Conservation (phyloP, 1,284 basidiomycete genomes). For the Fomitiporia mediterranea region DNA sequence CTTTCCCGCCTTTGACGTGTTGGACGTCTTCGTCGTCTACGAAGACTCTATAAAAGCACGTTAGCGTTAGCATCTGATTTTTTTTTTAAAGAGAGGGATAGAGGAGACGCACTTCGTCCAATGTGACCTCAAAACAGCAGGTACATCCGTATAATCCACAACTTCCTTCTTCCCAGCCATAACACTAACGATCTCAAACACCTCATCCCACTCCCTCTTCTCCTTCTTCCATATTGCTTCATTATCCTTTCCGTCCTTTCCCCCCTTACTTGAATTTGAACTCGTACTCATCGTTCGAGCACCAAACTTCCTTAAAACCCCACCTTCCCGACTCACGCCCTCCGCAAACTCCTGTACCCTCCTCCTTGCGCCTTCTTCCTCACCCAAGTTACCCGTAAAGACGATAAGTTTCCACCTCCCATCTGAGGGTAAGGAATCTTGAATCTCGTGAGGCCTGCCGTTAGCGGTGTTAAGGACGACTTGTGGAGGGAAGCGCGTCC, state of each 20-base stretch:
- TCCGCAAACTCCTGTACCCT: constrained; percentile 42
- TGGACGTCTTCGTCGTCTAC: constrained; percentile 42
- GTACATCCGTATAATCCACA: constrained; percentile 47
- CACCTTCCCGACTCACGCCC: constrained; percentile 36
- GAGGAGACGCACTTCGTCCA: constrained; percentile 55
- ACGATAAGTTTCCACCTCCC: constrained; percentile 70
- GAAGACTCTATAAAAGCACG: constrained; percentile 36
- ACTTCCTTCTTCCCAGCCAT: constrained; percentile 41
- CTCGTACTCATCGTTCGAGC: too few species aligned
- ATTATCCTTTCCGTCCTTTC: constrained; percentile 19
- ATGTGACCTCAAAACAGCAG: constrained; percentile 50
- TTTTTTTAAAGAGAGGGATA: not conserved
- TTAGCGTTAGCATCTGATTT: not conserved
- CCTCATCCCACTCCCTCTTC: constrained; percentile 20
- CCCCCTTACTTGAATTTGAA: too few species aligned
- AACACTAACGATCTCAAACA: constrained; percentile 57
- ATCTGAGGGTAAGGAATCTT: constrained; percentile 64
- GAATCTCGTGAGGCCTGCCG: constrained; percentile 57
- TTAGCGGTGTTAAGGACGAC: constrained; percentile 61
- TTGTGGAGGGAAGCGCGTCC: constrained; percentile 57
- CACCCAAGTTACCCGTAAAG: constrained; percentile 57
- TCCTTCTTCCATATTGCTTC: not conserved
- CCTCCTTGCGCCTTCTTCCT: constrained; percentile 33
- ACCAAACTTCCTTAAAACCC: constrained; percentile 37
- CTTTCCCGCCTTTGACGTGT: constrained; percentile 38